Conservation (phyloP, 2,329 filamentous ascomycete genomes). For the Colletotrichum higginsianum region DNA sequence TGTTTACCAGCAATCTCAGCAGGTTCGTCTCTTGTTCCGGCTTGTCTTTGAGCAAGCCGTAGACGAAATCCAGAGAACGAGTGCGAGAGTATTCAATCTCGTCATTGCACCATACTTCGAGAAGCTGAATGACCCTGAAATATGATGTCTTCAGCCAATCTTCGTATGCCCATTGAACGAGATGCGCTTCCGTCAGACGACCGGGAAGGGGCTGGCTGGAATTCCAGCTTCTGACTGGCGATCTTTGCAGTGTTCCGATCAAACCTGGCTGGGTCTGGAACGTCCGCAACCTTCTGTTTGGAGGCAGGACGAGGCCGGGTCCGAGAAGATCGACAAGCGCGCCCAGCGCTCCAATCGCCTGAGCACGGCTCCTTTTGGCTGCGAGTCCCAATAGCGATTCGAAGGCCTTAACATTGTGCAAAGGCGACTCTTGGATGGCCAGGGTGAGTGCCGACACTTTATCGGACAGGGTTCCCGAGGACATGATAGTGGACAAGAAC, state of each 20-base stretch:
- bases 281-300: slow-evolving; percentile 82
- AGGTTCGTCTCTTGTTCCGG: slow-evolving; percentile 98
- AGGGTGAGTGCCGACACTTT: slow-evolving; percentile 96
- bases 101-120: slow-evolving; percentile 94
- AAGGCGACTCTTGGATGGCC: slow-evolving; percentile 93
- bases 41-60: slow-evolving; percentile 92
- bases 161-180: slow-evolving; percentile 92
- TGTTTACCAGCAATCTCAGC: slow-evolving; percentile 92
- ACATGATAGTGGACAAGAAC: slow-evolving; percentile 97
- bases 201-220: slow-evolving; percentile 80
- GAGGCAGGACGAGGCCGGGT: slow-evolving; percentile 87
- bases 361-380: slow-evolving; percentile 93
- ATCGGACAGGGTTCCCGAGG: slow-evolving; percentile 94
- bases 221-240: slow-evolving; percentile 73
- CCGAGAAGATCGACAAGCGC: slow-evolving; percentile 96
- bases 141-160: slow-evolving; percentile 96
- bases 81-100: slow-evolving; percentile 95
- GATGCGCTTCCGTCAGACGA: slow-evolving; percentile 80
- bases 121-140: slow-evolving; percentile 91
- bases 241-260: slow-evolving; percentile 77
- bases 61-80: slow-evolving; percentile 91
- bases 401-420: slow-evolving; percentile 92
- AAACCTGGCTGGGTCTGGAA: slow-evolving; percentile 87
- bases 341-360: slow-evolving; percentile 92
- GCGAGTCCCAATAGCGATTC: slow-evolving; percentile 87